phyloP scores from a whole-genome alignment of 1,284 basidiomycete genomes.

The Boletus mariae region DNA sequence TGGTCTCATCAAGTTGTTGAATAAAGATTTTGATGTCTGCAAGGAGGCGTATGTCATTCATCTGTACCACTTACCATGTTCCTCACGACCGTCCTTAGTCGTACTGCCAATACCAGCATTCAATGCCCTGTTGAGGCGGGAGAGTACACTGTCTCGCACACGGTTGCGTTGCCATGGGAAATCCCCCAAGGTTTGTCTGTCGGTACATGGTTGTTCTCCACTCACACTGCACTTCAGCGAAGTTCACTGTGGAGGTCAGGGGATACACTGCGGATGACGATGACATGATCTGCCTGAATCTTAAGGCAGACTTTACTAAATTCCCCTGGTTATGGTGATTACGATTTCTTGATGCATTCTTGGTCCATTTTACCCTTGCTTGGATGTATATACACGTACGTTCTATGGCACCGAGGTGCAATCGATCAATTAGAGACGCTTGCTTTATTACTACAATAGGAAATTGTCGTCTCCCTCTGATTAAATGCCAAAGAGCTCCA shows the following conservation, averaged over 20 bases:
- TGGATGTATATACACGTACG: slow-evolving; percentile 8
- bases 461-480: background rate
- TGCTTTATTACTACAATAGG: background rate
- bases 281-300: slow-evolving; percentile 76
- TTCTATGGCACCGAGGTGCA: background rate
- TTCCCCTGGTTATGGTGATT: slow-evolving; percentile 37
- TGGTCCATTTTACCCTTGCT: background rate
- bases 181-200: slow-evolving; percentile 73
- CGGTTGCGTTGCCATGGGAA: slow-evolving; percentile 81
- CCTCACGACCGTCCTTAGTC: slow-evolving; percentile 37
- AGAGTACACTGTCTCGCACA: slow-evolving; percentile 69
- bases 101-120: slow-evolving; percentile 65
- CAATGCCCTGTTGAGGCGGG: slow-evolving; percentile 79
- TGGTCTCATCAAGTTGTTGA: slow-evolving; percentile 80
- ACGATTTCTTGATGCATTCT: background rate
- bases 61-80: background rate
- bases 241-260: slow-evolving; percentile 72
- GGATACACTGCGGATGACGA: slow-evolving; percentile 80
- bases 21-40: slow-evolving; percentile 83
- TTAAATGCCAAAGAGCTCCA: slow-evolving; percentile 82
- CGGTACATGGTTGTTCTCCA: background rate
- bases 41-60: slow-evolving; percentile 78
- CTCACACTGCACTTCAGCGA: slow-evolving; percentile 53
- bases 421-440: background rate
- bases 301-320: slow-evolving; percentile 72